A percentile compares a stretch with the other conserved stretches of the same genome.
phyloP scores from a whole-genome alignment of 164 flowering plant genomes.

The Akebia trifoliata region DNA sequence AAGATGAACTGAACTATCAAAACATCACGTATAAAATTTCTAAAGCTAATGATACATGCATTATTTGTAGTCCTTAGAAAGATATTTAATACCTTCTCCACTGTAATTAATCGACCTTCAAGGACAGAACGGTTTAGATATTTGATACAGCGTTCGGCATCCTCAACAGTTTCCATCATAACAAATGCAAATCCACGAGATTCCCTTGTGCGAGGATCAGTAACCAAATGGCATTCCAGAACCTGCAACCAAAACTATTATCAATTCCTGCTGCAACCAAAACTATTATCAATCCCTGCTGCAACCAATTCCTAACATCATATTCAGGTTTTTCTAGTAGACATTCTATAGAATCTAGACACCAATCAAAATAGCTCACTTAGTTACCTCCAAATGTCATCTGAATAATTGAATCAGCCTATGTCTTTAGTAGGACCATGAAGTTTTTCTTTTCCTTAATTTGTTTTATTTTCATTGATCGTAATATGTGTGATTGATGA shows the following conservation, averaged over 20 bases:
- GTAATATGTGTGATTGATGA: too few relatives aligned
- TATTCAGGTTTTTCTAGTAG: too few relatives aligned
- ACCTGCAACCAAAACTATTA: conserved; percentile 32
- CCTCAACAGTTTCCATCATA: conserved; percentile 55
- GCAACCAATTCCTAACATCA: too few relatives aligned
- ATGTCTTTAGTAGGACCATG: too few relatives aligned
- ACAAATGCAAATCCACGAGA: conserved; percentile 78
- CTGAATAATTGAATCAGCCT: too few relatives aligned
- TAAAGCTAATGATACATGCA: conserved; percentile 5
- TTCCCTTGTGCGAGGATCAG: conserved; percentile 56
- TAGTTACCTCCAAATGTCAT: too few relatives aligned
- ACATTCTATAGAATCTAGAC: too few relatives aligned
- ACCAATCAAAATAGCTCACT: too few relatives aligned
- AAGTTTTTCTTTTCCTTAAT: too few relatives aligned
- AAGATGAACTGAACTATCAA: conserved; percentile 26
- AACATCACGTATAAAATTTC: conserved; percentile 5
- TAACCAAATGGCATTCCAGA: conserved; percentile 52
- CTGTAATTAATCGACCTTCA: conserved; percentile 63
- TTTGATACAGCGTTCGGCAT: conserved; percentile 59
- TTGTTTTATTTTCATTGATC: too few relatives aligned
- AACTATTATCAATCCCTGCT: neutral
- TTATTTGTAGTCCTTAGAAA: neutral
- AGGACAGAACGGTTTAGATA: conserved; percentile 58
- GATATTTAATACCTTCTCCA: conserved; percentile 44
- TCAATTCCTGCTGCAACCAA: neutral